phyloP scores from a whole-genome alignment of 306 rosid species.

The Begonia loranthoides region DNA sequence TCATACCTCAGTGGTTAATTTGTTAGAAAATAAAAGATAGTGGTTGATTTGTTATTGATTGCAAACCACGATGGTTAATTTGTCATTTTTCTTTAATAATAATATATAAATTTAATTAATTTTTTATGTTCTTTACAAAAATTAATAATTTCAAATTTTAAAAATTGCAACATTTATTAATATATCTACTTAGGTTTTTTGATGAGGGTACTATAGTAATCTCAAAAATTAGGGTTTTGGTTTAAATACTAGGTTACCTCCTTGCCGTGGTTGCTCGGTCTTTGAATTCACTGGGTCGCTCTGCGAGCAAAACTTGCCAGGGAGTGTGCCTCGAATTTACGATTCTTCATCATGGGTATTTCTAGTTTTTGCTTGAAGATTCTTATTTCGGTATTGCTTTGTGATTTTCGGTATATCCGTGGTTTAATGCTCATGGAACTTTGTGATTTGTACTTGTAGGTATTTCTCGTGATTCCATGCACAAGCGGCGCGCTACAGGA shows the following conservation, averaged over 20 bases:
- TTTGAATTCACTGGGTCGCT: neutral
- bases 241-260: neutral
- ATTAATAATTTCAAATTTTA: too few species aligned
- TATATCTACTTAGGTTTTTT: too few species aligned
- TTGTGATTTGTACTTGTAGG: constrained; percentile 8
- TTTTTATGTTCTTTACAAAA: too few species aligned
- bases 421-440: neutral
- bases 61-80: too few species aligned
- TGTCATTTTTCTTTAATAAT: too few species aligned
- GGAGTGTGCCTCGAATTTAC: neutral
- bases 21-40: too few species aligned
- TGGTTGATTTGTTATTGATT: too few species aligned
- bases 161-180: too few species aligned
- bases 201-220: neutral
- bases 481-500: constrained; percentile 25
- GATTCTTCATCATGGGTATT: neutral
- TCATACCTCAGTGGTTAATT: too few species aligned
- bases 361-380: neutral
- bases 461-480: constrained; percentile 43
- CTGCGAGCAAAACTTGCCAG: neutral
- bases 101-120: too few species aligned
- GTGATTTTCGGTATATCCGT: neutral
- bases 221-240: neutral
- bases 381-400: neutral
- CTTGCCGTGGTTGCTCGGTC: neutral